Base-by-base conservation (phyloP, 805 yeast genomes). In the Teunomyces kruisii region DNA sequence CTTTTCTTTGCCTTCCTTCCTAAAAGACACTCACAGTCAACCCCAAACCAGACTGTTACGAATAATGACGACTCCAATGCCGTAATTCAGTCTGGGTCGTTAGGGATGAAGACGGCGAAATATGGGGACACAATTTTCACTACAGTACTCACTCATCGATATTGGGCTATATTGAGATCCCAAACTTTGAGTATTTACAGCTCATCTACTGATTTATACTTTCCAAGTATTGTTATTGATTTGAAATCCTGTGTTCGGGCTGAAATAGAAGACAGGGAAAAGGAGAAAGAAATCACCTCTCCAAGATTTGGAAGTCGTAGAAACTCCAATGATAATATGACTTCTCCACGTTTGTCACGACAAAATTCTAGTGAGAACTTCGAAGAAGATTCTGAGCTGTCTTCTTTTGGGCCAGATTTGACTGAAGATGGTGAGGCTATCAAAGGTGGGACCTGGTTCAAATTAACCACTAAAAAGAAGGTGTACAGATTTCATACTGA, bases 1-100 rank as follows among this genome's bases (percentile, higher is more conserved):
- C 65, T 88, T 36, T 92, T 88, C 58, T 85, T 85, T 66, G 94
- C 97, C 0, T 82, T 80, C 53, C 62, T 92, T 8, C 96, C 97
- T 0, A 76, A 78, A 16, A 44, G 47, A 37, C 43, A 49, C 29
- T 14, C 12, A 5, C 14, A 26, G 28, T 38, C 9, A 16, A 39
- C 16, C 19, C 43, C 28, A 38, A 16, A 4, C 17, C 32, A 7
- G 42, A 32, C 24, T 6, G 43, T 39, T 19, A 36, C 50, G 8
- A 48, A 43, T 6, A 48, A 51, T 17, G 68, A 60, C 40, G 70
- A 61, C 40, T 59, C 67, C 2, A 52, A 54, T 28, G 42, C 47
- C 29, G 46, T 54, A 4, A 53, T 72, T 9, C 70, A 70, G 33
- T 51, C 59, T 2, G 77, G 77, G 1, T 59, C 71, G 1, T 55